Evolutionary conservation across 345 rosid genomes (phyloP).

Genomic region (Triadica sebifera): DNA sequence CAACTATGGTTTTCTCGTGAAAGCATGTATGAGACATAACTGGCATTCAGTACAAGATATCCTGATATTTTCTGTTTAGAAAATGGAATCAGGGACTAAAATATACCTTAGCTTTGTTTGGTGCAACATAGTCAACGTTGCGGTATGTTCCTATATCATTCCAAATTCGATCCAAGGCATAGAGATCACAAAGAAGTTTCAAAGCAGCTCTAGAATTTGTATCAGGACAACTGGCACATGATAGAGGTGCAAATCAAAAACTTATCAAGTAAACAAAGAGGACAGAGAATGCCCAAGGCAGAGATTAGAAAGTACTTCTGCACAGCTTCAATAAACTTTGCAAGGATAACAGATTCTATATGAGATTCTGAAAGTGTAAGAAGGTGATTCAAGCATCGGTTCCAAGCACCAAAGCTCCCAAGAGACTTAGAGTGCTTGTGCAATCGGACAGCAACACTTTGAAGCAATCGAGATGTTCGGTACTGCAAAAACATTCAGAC

Average conservation of each 20-base stretch:
- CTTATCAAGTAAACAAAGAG: not conserved
- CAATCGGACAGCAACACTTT: conserved; percentile 77
- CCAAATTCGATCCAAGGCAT: conserved; percentile 94
- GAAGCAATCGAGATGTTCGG: conserved; percentile 92
- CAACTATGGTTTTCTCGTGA: too few species aligned
- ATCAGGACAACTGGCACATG: conserved; percentile 65
- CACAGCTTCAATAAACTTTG: conserved; percentile 85
- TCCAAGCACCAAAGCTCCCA: conserved; percentile 97
- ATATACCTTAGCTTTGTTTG: conserved; percentile 96
- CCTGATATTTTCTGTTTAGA: not conserved
- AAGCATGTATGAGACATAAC: not conserved
- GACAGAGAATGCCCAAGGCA: not conserved
- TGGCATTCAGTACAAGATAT: not conserved
- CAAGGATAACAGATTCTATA: conserved; percentile 87
- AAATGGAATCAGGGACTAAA: not conserved
- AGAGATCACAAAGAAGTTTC: conserved; percentile 91
- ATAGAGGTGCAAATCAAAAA: conserved; percentile 17
- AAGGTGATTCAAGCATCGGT: conserved; percentile 97
- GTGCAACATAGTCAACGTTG: conserved; percentile 91
- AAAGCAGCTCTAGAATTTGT: conserved; percentile 62
- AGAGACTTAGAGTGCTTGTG: conserved; percentile 75
- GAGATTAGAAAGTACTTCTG: conserved; percentile 50
- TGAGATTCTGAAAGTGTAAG: conserved; percentile 96
- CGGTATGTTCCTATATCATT: conserved; percentile 92
- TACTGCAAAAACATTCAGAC: conserved; percentile 47